phyloP scores from a whole-genome alignment of 371 early-diverging fungal genomes.

The Cladochytrium tenue region DNA sequence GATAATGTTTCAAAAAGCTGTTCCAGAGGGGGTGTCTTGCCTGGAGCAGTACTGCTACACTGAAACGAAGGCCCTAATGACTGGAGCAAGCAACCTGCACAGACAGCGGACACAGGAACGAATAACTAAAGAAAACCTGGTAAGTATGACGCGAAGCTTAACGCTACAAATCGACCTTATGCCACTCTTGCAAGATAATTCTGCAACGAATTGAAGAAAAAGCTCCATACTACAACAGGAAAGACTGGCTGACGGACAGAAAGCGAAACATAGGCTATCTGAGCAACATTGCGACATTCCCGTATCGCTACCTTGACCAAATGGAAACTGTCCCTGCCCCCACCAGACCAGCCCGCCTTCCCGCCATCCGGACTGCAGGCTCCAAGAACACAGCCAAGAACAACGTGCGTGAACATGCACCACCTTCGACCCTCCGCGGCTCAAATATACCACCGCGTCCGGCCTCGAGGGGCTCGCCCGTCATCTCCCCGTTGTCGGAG shows the following conservation, averaged over 20 bases:
- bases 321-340: constrained; percentile 6
- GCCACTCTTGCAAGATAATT: constrained; percentile 30
- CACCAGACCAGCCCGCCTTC: background rate
- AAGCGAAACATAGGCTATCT: constrained; percentile 38
- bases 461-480: constrained; percentile 2
- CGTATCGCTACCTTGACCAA: constrained; percentile 26
- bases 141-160: too few species aligned
- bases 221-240: constrained; percentile 39
- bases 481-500: constrained; percentile 3
- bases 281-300: constrained; percentile 37
- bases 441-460: too few species aligned
- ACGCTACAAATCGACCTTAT: too few species aligned
- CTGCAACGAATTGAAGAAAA: constrained; percentile 40
- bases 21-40: constrained; percentile 17
- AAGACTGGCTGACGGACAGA: constrained; percentile 29
- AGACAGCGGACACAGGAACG: constrained; percentile 16
- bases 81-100: constrained; percentile 10
- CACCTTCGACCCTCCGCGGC: too few species aligned
- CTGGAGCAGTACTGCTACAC: constrained; percentile 6
- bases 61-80: constrained; percentile 3
- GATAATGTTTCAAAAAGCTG: constrained; percentile 31
- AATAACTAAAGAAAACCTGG: constrained; percentile 36
- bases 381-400: background rate
- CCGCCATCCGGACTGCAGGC: background rate
- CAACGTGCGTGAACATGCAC: background rate